Evolutionary conservation across 139 green algal genomes (phyloP).

Genomic region (Trebouxia sp.): DNA sequence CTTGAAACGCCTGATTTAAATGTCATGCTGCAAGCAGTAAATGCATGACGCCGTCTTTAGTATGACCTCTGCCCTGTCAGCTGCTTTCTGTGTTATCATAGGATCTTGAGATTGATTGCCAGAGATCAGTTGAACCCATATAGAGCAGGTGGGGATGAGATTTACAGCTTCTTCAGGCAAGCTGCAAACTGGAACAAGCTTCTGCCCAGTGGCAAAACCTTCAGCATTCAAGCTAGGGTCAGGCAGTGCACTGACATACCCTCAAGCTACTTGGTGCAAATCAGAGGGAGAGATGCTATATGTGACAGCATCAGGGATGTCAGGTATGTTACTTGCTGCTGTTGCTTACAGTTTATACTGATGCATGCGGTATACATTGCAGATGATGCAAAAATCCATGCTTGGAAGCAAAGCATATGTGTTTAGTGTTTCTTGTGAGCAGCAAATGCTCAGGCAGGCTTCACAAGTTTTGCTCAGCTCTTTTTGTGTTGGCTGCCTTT

Average conservation of each 20-base stretch:
- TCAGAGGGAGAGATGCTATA: slow-evolving; percentile 77
- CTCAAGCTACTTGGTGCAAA: slow-evolving; percentile 18
- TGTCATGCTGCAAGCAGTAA: not conserved
- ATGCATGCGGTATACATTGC: not conserved
- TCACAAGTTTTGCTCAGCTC: too few relatives aligned
- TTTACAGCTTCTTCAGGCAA: slow-evolving; percentile 68
- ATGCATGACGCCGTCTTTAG: not conserved
- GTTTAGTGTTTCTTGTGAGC: too few relatives aligned
- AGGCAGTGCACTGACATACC: slow-evolving; percentile 64
- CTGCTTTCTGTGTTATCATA: too few relatives aligned
- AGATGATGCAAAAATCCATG: not conserved
- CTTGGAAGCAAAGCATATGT: too few relatives aligned
- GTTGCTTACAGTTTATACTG: not conserved
- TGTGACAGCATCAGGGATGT: slow-evolving; percentile 77
- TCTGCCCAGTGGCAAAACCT: slow-evolving; percentile 50
- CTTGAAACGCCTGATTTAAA: not conserved
- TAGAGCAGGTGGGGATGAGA: slow-evolving; percentile 43
- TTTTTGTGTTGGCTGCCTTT: too few relatives aligned
- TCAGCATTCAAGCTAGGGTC: slow-evolving; percentile 68
- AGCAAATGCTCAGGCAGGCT: too few relatives aligned
- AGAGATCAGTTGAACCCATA: slow-evolving; percentile 55
- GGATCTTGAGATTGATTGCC: slow-evolving; percentile 72
- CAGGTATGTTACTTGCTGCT: slow-evolving; percentile 32
- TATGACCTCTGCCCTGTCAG: slow-evolving; percentile 1
- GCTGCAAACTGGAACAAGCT: slow-evolving; percentile 60